These are phyloP conservation scores for Vitrella brassicaformis DNA, from an alignment of 73 alveolate species.

Conservation along the genomic window DNA sequence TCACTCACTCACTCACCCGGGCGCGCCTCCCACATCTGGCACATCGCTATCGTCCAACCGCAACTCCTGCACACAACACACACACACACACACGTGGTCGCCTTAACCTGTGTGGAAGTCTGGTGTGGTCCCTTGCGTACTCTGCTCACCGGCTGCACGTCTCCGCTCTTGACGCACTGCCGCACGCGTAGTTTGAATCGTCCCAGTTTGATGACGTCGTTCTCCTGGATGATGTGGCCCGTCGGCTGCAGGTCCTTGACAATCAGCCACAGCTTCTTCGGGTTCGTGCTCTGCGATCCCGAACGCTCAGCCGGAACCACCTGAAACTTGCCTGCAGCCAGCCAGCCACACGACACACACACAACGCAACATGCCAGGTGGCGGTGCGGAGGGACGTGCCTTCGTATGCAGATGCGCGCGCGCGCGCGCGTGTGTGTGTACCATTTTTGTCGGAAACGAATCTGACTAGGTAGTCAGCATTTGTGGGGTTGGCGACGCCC, in stretches of 20 bases:
- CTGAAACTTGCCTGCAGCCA: neutral
- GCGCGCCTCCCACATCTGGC: too few species aligned
- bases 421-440: neutral
- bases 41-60: too few species aligned
- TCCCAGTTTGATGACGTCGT: neutral
- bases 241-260: neutral
- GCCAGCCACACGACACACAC: neutral
- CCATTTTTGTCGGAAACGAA: neutral
- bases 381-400: neutral
- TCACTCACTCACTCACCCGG: too few species aligned
- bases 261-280: neutral
- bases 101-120: too few species aligned
- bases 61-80: too few species aligned
- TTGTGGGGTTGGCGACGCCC: neutral
- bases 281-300: neutral
- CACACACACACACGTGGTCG: too few species aligned
- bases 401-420: neutral
- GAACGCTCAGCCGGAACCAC: neutral
- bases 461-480: neutral
- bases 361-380: neutral
- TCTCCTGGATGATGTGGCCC: neutral
- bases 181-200: neutral
- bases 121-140: too few species aligned
- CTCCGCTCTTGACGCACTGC: too few species aligned
- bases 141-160: too few species aligned